Evolutionary conservation across 1,284 basidiomycete species (phyloP), one percentile per base, ranked within the genome.

Genomic region (Trichosporon faecale): DNA sequence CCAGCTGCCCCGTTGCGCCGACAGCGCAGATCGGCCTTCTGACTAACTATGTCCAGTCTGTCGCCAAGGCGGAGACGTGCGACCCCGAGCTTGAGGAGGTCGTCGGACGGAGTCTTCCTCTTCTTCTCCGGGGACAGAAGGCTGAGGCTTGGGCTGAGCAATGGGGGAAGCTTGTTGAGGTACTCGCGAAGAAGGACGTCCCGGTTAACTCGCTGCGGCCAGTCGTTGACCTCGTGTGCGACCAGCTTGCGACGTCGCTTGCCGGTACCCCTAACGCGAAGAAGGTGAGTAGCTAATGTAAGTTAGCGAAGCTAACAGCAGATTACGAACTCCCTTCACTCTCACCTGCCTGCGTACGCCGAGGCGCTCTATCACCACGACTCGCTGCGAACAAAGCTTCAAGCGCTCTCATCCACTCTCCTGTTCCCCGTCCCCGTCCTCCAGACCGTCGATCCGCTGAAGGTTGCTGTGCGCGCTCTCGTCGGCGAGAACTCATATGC

Each of bases 111-210:
- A 71, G 72, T 0, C 67, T 78, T 16, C 25, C 37, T 0, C 49
- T 70, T 12, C 71, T 78, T 2, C 76, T 76, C 57, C 46, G 63
- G 18, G 66, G 64, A 25, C 66, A 69, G 63, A 79, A 78, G 67
- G 70, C 75, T 2, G 79, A 80, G 57, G 69, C 74, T 25, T 80
- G 77, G 76, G 74, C 74, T 1, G 76, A 80, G 21, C 69, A 74
- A 3, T 79, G 76, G 76, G 68, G 52, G 0, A 68, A 55, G 55
- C 65, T 77, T 18, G 65, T 75, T n/a, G 25, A 33, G 3, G 67
- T 66, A 6, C 70, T 74, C 1, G 70, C 70, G 4, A 16, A 21
- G 8, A 33, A 49, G 7, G 18, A 44, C 0, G n/a, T 52, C 4
- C 44, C 57, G 4, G 33, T 40, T 0, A 31, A 21, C 4, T 67